phyloP scores from a whole-genome alignment of 345 rosid species.

The Syzygium aromaticum region DNA sequence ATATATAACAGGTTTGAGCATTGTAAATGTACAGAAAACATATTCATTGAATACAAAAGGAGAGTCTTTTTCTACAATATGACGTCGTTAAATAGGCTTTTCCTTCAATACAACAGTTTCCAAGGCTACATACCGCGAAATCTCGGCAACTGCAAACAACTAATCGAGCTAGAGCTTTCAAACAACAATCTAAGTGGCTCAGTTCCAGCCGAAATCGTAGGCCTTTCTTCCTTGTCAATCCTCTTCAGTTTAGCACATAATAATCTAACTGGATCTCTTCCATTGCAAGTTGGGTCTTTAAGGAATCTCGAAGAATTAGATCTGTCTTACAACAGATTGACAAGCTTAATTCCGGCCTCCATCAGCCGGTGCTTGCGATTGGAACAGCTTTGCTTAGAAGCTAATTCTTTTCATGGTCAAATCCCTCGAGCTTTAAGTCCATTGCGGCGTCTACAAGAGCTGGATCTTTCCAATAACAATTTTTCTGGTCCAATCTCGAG shows the following conservation, averaged over 20 bases:
- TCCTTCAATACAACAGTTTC: neutral
- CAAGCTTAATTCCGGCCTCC: neutral
- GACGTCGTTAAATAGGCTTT: rapidly evolving
- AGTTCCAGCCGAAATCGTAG: neutral
- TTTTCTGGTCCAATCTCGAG: neutral
- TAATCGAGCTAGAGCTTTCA: rapidly evolving
- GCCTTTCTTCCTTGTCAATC: neutral
- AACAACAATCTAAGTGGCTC: neutral
- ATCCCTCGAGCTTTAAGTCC: neutral
- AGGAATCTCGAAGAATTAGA: rapidly evolving
- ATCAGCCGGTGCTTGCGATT: neutral
- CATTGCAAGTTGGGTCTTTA: neutral
- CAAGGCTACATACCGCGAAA: neutral
- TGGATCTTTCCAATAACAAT: neutral
- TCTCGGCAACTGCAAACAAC: neutral
- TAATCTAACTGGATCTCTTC: neutral
- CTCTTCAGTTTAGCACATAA: neutral
- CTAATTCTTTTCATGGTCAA: neutral
- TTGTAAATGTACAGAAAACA: too few species aligned
- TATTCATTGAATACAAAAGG: too few species aligned
- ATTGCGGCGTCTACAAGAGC: neutral
- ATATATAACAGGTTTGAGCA: too few species aligned
- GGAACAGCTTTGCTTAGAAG: neutral
- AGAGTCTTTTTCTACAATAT: too few species aligned
- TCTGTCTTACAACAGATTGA: neutral